Evolutionary conservation across 495 filamentous ascomycete genomes (phyloP).

Genomic region (Trichoderma reesei): DNA sequence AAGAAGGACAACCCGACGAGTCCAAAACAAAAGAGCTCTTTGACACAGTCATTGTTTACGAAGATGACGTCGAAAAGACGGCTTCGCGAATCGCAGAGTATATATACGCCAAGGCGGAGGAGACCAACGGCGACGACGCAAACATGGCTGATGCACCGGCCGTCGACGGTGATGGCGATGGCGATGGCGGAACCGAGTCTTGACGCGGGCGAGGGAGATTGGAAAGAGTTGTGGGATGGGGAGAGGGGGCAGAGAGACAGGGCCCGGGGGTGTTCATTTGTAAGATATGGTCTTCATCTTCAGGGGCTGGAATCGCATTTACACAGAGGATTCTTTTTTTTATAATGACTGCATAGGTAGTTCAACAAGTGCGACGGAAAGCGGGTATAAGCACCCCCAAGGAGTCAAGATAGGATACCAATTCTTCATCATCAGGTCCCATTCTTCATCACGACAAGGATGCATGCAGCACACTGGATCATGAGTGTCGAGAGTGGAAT

Average conservation of each 20-base stretch:
- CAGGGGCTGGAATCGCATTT: no score
- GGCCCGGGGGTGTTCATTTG: no score
- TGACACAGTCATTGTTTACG: constrained; percentile 62
- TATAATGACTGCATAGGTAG: neutral
- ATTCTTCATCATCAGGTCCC: neutral
- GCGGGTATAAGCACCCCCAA: neutral
- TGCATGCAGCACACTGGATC: neutral
- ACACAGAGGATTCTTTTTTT: neutral
- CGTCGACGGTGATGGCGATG: constrained; percentile 5
- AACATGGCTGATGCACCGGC: constrained; percentile 13
- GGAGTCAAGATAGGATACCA: neutral
- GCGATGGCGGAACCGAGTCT: no score
- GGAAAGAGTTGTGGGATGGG: neutral
- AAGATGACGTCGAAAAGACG: constrained; percentile 54
- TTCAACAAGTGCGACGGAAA: neutral
- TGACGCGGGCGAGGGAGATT: no score
- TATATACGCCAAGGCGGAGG: constrained; percentile 10
- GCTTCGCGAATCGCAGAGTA: constrained; percentile 24
- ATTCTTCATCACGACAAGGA: no score
- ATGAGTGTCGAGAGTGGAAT: neutral
- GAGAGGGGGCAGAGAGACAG: no score
- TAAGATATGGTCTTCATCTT: no score
- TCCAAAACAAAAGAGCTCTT: constrained; percentile 47
- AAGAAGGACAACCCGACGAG: constrained; percentile 45
- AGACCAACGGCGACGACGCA: neutral